Percentiles rank a stretch among this genome's conserved stretches.
These are phyloP conservation scores for Blastobotrys ciferrii DNA, from an alignment of 1,139 yeast species.

Conservation along the genomic window DNA sequence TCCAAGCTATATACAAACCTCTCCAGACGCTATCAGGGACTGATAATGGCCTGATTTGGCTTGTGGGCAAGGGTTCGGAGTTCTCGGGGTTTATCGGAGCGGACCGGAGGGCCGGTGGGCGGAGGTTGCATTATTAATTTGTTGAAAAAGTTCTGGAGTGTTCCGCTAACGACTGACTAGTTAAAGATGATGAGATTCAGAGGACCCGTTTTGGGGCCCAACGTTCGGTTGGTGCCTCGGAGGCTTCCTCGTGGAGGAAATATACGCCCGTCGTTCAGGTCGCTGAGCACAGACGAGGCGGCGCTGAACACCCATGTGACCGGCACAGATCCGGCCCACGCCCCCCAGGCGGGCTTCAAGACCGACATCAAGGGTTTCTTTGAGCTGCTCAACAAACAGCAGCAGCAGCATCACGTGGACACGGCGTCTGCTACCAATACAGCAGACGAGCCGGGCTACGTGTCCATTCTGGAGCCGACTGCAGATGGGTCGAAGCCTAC, in stretches of 20 bases:
- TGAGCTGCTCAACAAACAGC: neutral
- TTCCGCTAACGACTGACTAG: no score
- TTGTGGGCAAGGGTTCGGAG: neutral
- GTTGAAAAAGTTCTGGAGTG: neutral
- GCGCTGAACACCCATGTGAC: neutral
- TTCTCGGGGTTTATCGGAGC: no score
- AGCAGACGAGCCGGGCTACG: neutral
- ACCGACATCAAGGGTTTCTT: constrained; percentile 4
- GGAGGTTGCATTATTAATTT: no score
- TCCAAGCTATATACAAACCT: no score
- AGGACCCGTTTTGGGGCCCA: neutral
- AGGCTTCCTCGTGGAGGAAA: neutral
- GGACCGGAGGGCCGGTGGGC: neutral
- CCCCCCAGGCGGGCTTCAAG: neutral
- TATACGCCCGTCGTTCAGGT: neutral
- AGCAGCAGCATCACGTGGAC: no score
- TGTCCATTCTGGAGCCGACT: constrained; percentile 7
- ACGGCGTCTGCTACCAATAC: neutral
- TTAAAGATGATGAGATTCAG: constrained; percentile 3
- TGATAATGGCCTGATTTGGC: no score
- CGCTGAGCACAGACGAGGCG: neutral
- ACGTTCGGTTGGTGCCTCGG: neutral
- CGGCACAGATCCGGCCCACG: no score
- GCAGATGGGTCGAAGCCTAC: constrained; percentile 6
- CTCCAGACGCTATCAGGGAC: no score